These are phyloP conservation scores for Phytophthora agathidicida DNA, from an alignment of 352 stramenopile genomes.

Conservation along the genomic window DNA sequence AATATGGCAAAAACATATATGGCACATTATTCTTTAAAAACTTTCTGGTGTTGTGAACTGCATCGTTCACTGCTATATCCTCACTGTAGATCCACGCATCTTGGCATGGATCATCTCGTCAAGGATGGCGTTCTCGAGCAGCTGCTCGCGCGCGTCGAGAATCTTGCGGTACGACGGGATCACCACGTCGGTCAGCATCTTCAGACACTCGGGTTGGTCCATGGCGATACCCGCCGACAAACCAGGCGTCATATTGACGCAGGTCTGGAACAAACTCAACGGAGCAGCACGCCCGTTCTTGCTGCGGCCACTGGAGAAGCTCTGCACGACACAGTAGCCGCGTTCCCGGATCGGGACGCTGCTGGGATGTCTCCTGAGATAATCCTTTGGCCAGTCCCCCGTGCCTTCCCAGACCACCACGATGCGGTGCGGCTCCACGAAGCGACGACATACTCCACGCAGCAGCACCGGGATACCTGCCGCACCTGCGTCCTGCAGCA, in stretches of 20 bases:
- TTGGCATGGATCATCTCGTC: slow-evolving; percentile 42
- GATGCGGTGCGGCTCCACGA: slow-evolving; percentile 31
- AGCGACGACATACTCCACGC: slow-evolving; percentile 30
- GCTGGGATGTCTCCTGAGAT: slow-evolving; percentile 17
- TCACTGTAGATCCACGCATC: slow-evolving; percentile 13
- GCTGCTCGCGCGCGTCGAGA: slow-evolving; percentile 41
- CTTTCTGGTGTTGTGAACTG: slow-evolving; percentile 19
- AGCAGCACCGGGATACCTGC: slow-evolving; percentile 32
- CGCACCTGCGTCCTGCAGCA: slow-evolving; percentile 20
- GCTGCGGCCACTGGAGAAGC: slow-evolving; percentile 4
- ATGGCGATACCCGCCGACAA: slow-evolving; percentile 33
- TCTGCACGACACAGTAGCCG: slow-evolving; percentile 40
- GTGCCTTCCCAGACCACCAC: slow-evolving; percentile 40
- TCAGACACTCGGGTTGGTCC: slow-evolving; percentile 33
- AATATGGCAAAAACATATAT: slow-evolving; percentile 32
- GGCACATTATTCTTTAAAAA: slow-evolving; percentile 32
- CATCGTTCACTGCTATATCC: slow-evolving; percentile 27
- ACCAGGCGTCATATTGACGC: slow-evolving; percentile 40
- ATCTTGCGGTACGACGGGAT: slow-evolving; percentile 46
- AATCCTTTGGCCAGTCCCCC: slow-evolving; percentile 41
- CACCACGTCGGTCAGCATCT: slow-evolving; percentile 38
- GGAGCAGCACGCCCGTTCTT: slow-evolving; percentile 8
- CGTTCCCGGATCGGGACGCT: slow-evolving; percentile 43
- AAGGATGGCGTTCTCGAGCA: slow-evolving; percentile 45
- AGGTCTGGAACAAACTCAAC: slow-evolving; percentile 35